Evolutionary conservation across 202 grass and related monocot species (phyloP).

Genomic region (Schoenoplectus triqueter): DNA sequence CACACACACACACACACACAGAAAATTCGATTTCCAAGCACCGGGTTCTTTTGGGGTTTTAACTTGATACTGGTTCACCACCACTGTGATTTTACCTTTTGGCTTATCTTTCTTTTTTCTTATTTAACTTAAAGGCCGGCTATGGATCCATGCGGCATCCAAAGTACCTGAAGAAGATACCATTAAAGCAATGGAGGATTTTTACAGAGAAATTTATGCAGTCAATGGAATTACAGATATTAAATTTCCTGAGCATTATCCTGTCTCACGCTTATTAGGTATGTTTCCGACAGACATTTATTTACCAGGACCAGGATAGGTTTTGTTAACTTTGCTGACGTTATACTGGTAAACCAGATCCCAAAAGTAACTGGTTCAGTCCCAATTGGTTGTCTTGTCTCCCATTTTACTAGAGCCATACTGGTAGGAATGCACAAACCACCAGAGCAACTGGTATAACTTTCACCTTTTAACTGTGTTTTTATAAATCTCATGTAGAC

Average conservation of each 20-base stretch:
- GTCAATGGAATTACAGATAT: conserved; percentile 64
- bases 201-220: conserved; percentile 85
- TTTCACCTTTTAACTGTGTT: background rate
- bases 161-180: conserved; percentile 82
- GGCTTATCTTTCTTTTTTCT: background rate
- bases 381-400: background rate
- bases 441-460: background rate
- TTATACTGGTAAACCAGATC: background rate
- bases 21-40: background rate
- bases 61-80: no score
- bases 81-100: background rate
- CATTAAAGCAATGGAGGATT: conserved; percentile 82
- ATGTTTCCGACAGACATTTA: background rate
- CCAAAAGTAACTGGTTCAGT: background rate
- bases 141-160: conserved; percentile 89
- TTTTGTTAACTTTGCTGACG: background rate
- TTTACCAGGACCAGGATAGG: no score
- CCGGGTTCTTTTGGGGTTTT: no score
- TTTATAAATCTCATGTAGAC: background rate
- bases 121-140: conserved; percentile 49
- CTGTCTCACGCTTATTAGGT: conserved; percentile 80
- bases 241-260: conserved; percentile 82
- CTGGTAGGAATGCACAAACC: background rate
- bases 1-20: background rate
- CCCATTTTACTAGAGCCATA: conserved; percentile 5